Evolutionary conservation across 768 basidiomycete genomes (phyloP), one percentile per base, ranked within the genome.

Genomic region (Panaeolus papilionaceus): DNA sequence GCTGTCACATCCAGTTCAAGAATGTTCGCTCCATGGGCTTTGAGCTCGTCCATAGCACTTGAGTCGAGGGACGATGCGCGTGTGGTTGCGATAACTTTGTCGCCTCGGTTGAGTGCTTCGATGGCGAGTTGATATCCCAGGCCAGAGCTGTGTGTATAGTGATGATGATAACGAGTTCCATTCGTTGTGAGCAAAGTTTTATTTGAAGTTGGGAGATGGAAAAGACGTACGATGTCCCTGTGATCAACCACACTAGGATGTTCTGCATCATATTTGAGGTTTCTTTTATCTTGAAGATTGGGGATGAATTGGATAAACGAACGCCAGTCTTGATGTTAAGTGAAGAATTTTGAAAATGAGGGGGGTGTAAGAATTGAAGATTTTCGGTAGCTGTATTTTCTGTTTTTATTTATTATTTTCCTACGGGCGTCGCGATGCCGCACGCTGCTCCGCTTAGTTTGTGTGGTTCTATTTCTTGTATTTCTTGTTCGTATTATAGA

Each of bases 51-150:
- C 28, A 82, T 75, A 33, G 73, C 77, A 63, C 78, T 79, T 5
- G 33, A 33, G 51, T 77, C 70, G 14, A 81, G 62, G 14, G 78
- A 79, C 51, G 83, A 79, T 14, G 71, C 74, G 5, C 83, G 76
- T 0, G 80, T 81, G 11, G 85, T 84, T 1, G 84, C 85, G 64
- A 86, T 83, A 8, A 85, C 85, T 38, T 80, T 80, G 67, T 86
- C 85, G 18, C 83, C 83, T 3, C 85, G 79, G 7, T 78, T 78
- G 42, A 86, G 78, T 6, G 81, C 80, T 44, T 77, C 77, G 16
- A 81, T 71, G 0, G 83, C 80, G 16, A 85, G 73, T 1, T 79
- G 72, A 6, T 79, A 76, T 3, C 84, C 84, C n/a, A 84, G 63
- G 0, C 83, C 83, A 33, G 81, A 79, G 3, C 79, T 81, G 16